phyloP scores from a whole-genome alignment of 73 alveolate genomes.

The Blepharisma stoltei region DNA sequence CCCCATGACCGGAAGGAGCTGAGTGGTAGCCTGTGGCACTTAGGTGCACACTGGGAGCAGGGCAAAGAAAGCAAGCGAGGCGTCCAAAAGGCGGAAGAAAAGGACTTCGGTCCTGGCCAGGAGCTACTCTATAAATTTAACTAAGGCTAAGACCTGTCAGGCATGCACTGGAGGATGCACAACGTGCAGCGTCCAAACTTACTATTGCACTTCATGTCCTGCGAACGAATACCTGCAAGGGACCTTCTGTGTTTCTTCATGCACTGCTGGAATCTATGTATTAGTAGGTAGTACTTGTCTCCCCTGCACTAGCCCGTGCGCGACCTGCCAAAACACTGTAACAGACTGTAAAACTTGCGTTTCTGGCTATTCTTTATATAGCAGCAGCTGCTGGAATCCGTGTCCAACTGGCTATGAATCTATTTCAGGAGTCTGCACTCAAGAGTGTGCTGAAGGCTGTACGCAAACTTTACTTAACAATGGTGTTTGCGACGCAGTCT shows the following conservation, averaged over 20 bases:
- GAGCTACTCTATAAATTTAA: no score
- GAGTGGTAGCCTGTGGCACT: no score
- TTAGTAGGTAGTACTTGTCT: conserved; percentile 8
- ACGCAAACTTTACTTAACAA: background rate
- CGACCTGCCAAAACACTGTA: background rate
- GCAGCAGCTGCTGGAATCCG: background rate
- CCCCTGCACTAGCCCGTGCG: conserved; percentile 16
- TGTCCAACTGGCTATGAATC: conserved; percentile 22
- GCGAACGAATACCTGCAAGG: background rate
- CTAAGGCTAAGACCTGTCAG: background rate
- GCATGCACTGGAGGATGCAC: conserved; percentile 17
- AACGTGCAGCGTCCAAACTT: background rate
- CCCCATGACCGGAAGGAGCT: no score
- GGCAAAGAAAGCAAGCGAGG: no score
- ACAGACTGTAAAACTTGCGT: background rate
- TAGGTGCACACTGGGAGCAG: no score
- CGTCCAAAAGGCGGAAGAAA: no score
- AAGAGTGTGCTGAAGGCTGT: conserved; percentile 22
- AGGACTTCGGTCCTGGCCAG: no score
- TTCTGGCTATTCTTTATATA: background rate
- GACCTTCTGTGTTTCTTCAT: background rate
- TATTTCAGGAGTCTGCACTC: background rate
- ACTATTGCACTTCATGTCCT: background rate
- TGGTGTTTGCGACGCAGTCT: background rate
- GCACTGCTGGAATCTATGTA: background rate